phyloP scores from a whole-genome alignment of 441 rosid species.

The Pelargonium australe region DNA sequence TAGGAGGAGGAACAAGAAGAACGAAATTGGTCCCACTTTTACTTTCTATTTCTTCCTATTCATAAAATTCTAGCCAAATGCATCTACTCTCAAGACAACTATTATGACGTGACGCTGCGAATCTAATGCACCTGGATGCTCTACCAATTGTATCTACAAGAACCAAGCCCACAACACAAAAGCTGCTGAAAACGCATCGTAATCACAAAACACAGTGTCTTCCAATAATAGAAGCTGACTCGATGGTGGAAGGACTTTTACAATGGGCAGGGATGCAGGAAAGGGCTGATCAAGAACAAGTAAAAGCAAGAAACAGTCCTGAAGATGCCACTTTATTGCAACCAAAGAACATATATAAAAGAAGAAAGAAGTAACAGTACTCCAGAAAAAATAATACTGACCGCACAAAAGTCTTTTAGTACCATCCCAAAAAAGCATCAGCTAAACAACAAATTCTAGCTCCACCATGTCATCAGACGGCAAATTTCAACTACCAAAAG shows the following conservation, averaged over 20 bases:
- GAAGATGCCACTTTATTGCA: neutral
- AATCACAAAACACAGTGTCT: neutral
- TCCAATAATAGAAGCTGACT: neutral
- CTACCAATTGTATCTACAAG: neutral
- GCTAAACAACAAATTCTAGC: slow-evolving; percentile 3
- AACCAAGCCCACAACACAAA: neutral
- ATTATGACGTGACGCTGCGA: neutral
- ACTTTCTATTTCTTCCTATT: slow-evolving; percentile 4
- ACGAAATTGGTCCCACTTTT: slow-evolving; percentile 5
- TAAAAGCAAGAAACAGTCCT: neutral
- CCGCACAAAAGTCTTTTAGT: neutral
- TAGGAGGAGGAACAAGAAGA: no score
- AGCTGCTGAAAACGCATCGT: neutral
- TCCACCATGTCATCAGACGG: neutral
- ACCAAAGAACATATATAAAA: neutral
- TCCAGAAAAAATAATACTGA: neutral
- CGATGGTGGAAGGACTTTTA: neutral
- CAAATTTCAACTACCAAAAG: neutral
- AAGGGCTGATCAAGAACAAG: neutral
- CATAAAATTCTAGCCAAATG: neutral
- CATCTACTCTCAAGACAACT: neutral
- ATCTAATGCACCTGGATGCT: neutral
- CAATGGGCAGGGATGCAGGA: neutral
- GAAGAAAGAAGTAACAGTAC: neutral
- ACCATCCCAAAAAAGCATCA: neutral